These are phyloP conservation scores for Blechomonas ayalai DNA, from an alignment of 208 protist species.

Conservation along the genomic window DNA sequence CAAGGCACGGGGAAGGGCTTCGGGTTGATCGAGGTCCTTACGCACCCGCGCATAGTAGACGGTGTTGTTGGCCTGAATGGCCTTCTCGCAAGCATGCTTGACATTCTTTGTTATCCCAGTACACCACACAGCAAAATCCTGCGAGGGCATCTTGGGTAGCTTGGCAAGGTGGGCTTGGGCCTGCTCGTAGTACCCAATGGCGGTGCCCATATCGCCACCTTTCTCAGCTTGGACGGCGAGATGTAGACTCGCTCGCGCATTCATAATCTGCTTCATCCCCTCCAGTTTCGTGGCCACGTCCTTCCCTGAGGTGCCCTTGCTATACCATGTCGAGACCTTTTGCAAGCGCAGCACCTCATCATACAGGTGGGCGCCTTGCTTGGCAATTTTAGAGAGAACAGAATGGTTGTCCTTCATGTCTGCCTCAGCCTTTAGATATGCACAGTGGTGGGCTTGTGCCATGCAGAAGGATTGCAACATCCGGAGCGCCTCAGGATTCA, in stretches of 20 bases:
- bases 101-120: conserved; percentile 58
- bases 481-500: conserved; percentile 44
- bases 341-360: conserved; percentile 43
- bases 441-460: conserved; percentile 70
- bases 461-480: conserved; percentile 47
- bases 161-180: conserved; percentile 44
- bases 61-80: conserved; percentile 60
- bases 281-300: conserved; percentile 37
- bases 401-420: conserved; percentile 60
- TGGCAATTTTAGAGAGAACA: conserved; percentile 71
- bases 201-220: conserved; percentile 42
- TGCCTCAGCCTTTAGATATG: conserved; percentile 70
- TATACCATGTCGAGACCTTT: conserved; percentile 39
- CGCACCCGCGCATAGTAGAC: conserved; percentile 76
- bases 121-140: conserved; percentile 39
- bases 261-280: conserved; percentile 37
- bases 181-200: conserved; percentile 62
- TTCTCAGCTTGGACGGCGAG: conserved; percentile 34
- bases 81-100: conserved; percentile 45
- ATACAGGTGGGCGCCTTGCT: conserved; percentile 61
- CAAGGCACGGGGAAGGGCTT: conserved; percentile 44
- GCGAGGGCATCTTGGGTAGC: conserved; percentile 42
- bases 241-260: conserved; percentile 64
- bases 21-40: conserved; percentile 48
- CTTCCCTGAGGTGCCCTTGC: conserved; percentile 22